These are phyloP conservation scores for Plicaturopsis crispa DNA, from an alignment of 768 basidiomycete species.

Conservation along the genomic window DNA sequence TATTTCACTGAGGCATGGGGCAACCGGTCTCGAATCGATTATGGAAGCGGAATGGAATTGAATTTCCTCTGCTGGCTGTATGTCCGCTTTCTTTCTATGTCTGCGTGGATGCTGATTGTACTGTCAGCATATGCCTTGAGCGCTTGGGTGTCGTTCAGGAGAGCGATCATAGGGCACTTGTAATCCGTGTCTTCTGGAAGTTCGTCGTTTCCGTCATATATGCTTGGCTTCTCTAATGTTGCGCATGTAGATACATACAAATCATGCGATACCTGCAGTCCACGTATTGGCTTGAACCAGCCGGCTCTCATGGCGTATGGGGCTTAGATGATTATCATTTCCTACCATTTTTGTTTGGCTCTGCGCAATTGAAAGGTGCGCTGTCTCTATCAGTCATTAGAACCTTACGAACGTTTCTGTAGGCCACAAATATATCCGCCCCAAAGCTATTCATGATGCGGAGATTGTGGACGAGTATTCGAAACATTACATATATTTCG, in stretches of 20 bases:
- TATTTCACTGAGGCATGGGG: slow-evolving; percentile 93
- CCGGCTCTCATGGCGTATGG: slow-evolving; percentile 99
- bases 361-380: slow-evolving; percentile 64
- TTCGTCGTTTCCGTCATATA: slow-evolving; percentile 19
- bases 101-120: not conserved
- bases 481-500: slow-evolving; percentile 93
- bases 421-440: slow-evolving; percentile 87
- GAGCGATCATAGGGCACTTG: slow-evolving; percentile 67
- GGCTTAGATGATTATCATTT: slow-evolving; percentile 97
- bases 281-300: slow-evolving; percentile 95
- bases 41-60: slow-evolving; percentile 99
- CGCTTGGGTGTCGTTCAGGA: slow-evolving; percentile 56
- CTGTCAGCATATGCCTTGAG: slow-evolving; percentile 71
- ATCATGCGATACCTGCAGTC: slow-evolving; percentile 86
- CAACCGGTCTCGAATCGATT: slow-evolving; percentile 86
- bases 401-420: not conserved
- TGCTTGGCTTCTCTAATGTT: slow-evolving; percentile 2
- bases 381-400: slow-evolving; percentile 3
- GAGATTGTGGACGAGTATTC: slow-evolving; percentile 91
- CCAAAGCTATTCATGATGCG: slow-evolving; percentile 86
- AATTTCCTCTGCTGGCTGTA: slow-evolving; percentile 97
- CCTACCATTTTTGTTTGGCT: slow-evolving; percentile 83
- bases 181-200: slow-evolving; percentile 88
- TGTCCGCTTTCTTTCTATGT: slow-evolving; percentile 20
- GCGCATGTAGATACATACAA: slow-evolving; percentile 46